Evolutionary conservation across 2,329 filamentous ascomycete genomes (phyloP).

Genomic region (Arthrobotrys sinensis): DNA sequence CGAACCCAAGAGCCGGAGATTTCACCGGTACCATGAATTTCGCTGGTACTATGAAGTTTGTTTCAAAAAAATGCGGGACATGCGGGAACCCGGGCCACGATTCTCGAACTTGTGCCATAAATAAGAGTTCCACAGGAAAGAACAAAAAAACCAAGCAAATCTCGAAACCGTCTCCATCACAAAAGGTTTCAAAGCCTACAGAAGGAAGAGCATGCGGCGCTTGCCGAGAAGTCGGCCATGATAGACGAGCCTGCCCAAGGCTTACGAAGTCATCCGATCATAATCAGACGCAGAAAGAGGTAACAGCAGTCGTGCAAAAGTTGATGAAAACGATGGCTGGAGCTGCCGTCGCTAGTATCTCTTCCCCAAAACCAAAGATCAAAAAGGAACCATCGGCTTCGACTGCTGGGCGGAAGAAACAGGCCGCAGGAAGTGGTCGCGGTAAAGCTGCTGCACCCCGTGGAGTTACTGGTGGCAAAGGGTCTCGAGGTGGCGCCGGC

Average conservation of each 20-base stretch:
- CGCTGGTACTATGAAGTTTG: not conserved
- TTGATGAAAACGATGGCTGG: not conserved
- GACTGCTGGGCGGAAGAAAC: no score
- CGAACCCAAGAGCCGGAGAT: no score
- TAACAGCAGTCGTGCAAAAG: not conserved
- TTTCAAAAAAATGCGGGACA: constrained; percentile 3
- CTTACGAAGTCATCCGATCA: not conserved
- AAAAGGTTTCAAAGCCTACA: not conserved
- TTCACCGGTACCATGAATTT: no score
- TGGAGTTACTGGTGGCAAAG: not conserved
- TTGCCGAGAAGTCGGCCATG: constrained; percentile 24
- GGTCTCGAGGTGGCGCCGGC: not conserved
- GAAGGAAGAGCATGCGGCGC: constrained; percentile 16
- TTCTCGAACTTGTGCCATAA: constrained; percentile 5
- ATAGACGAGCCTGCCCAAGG: constrained; percentile 18
- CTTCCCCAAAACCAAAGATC: not conserved
- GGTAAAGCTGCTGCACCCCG: not conserved
- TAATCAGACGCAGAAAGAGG: not conserved
- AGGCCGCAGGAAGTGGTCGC: not conserved
- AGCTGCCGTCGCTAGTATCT: not conserved
- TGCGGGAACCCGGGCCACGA: constrained; percentile 14
- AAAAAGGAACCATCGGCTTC: no score
- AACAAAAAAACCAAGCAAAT: not conserved
- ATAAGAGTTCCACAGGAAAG: not conserved
- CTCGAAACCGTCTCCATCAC: not conserved